Conservation (phyloP, 2,329 filamentous ascomycete genomes). For the Blastomyces parvus region DNA sequence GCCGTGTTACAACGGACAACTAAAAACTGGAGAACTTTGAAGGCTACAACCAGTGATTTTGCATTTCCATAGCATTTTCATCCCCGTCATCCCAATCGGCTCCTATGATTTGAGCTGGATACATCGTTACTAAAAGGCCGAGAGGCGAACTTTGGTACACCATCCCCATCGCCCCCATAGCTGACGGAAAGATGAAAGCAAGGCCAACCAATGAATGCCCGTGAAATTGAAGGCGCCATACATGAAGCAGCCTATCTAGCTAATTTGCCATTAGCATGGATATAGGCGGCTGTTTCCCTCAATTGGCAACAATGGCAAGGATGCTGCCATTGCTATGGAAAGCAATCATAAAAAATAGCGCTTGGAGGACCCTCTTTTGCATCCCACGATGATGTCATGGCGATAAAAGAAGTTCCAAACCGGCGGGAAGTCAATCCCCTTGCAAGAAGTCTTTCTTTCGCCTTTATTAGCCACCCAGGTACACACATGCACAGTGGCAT, state of each 20-base stretch:
- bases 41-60: neutral
- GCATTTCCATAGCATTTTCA: neutral
- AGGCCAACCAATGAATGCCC: slow-evolving; percentile 12
- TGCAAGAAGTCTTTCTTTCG: neutral
- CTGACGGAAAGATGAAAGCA: neutral
- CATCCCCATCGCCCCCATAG: neutral
- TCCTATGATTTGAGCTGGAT: neutral
- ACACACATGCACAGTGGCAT: neutral
- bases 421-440: neutral
- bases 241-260: neutral
- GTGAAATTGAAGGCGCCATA: neutral
- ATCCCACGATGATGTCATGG: neutral
- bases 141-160: neutral
- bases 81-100: neutral
- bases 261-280: neutral
- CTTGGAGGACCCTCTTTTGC: neutral
- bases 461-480: neutral
- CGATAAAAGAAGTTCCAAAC: neutral
- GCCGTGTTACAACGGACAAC: neutral
- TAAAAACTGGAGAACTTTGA: neutral
- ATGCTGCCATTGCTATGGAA: neutral
- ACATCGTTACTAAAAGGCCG: neutral
- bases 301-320: neutral
- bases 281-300: neutral
- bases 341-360: neutral